Evolutionary conservation across 2,329 filamentous ascomycete genomes (phyloP).

Genomic region (Helminthosporium solani): DNA sequence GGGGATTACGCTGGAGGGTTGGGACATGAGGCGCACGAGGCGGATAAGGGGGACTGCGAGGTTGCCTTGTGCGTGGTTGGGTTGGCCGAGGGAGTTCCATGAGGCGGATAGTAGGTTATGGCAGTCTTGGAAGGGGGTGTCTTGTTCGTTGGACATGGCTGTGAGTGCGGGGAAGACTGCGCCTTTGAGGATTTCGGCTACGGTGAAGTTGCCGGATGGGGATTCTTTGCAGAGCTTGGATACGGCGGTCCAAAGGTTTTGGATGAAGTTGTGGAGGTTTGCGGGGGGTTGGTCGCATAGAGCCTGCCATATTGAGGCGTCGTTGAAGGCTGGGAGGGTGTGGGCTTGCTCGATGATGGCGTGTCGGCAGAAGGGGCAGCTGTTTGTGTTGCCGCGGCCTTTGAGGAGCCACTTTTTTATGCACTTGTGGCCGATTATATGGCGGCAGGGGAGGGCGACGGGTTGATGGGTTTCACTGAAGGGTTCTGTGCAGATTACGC

Average conservation of each 20-base stretch:
- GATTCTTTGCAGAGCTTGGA: background rate
- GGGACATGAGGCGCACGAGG: conserved; percentile 31
- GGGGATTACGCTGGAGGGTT: conserved; percentile 21
- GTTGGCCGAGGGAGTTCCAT: conserved; percentile 28
- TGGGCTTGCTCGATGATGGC: conserved; percentile 13
- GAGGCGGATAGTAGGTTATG: conserved; percentile 26
- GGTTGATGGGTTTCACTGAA: conserved; percentile 28
- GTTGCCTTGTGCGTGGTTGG: conserved; percentile 19
- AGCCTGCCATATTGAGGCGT: conserved; percentile 26
- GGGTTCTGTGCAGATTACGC: conserved; percentile 29
- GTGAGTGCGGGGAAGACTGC: conserved; percentile 25
- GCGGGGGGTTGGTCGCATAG: conserved; percentile 25
- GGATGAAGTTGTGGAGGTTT: conserved; percentile 21
- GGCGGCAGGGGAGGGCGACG: conserved; percentile 32
- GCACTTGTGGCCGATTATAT: conserved; percentile 35
- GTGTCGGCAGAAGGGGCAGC: conserved; percentile 32
- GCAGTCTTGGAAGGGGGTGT: conserved; percentile 20
- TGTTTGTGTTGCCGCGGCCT: conserved; percentile 24
- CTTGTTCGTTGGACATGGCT: conserved; percentile 1
- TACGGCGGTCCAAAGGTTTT: conserved; percentile 16
- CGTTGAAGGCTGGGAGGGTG: conserved; percentile 15
- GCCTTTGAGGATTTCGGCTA: conserved; percentile 20
- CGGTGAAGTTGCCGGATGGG: conserved; percentile 12
- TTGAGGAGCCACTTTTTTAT: conserved; percentile 29
- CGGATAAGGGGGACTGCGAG: conserved; percentile 32